A percentile compares a stretch with the other conserved stretches of the same genome.
These are phyloP conservation scores for Monilinia vaccinii-corymbosi DNA, from an alignment of 2,329 filamentous ascomycete species.

Conservation along the genomic window DNA sequence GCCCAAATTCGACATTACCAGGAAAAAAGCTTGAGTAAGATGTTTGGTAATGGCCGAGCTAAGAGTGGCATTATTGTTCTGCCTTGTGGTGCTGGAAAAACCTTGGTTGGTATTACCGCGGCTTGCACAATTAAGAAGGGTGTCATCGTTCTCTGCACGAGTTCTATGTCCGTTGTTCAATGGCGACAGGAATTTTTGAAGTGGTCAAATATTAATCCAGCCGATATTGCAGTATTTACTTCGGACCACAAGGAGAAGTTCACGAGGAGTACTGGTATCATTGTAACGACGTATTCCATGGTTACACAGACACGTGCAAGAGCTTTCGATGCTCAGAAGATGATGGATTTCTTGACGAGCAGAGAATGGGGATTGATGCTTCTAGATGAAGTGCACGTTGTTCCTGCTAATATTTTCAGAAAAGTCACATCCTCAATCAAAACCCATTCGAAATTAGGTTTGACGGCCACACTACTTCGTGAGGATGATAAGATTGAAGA, in stretches of 20 bases:
- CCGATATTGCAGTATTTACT: slow-evolving; percentile 91
- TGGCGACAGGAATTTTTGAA: slow-evolving; percentile 96
- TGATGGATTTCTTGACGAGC: slow-evolving; percentile 87
- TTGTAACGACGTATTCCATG: slow-evolving; percentile 98
- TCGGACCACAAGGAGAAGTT: slow-evolving; percentile 86
- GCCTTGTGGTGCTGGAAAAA: slow-evolving; percentile 95
- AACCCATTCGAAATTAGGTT: slow-evolving; percentile 86
- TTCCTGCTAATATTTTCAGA: slow-evolving; percentile 92
- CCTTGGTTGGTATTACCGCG: slow-evolving; percentile 93
- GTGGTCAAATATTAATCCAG: slow-evolving; percentile 96
- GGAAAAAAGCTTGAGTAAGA: slow-evolving; percentile 95
- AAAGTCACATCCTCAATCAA: slow-evolving; percentile 90
- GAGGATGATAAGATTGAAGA: slow-evolving; percentile 99
- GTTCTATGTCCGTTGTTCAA: slow-evolving; percentile 94
- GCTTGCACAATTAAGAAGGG: slow-evolving; percentile 98
- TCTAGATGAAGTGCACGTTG: slow-evolving; percentile 94
- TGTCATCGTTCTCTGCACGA: slow-evolving; percentile 89
- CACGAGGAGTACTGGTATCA: slow-evolving; percentile 83
- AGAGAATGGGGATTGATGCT: slow-evolving; percentile 98
- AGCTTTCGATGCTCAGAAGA: slow-evolving; percentile 88
- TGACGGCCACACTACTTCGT: slow-evolving; percentile 87
- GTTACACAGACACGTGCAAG: slow-evolving; percentile 84
- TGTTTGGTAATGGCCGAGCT: slow-evolving; percentile 97
- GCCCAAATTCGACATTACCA: slow-evolving; percentile 92
- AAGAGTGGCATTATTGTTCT: slow-evolving; percentile 97